Evolutionary conservation across 139 green algal species (phyloP), one percentile per base, ranked within the genome.

Genomic region (Volvox reticuliferus): DNA sequence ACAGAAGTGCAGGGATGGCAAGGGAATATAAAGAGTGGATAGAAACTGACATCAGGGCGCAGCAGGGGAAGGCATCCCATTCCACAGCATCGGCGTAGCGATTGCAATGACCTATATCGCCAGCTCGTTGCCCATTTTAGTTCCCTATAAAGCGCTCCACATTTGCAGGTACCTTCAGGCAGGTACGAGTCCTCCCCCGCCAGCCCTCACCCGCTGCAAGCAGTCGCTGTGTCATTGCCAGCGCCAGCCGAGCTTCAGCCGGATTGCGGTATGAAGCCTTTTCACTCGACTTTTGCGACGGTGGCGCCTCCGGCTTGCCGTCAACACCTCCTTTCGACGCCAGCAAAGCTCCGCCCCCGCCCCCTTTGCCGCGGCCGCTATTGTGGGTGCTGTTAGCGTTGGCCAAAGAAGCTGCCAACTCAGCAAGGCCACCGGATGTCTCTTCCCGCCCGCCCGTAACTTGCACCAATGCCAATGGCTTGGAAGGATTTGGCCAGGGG

Each of bases 251-350:
- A 1, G 96, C 96, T 92, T 99, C 96, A 1, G 68, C 79, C 44
- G 82, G 69, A 91, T 98, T 99, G 62, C 89, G 93, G 87, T 94
- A 96, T 24, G 93, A 97, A 17, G 78, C 33, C 24, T 68, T 69
- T 24, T 82, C 69, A 16, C 12, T 37, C 2, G 82, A 88, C 1
- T 9, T 55, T 55, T 26, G 37, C 32, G 32, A 24, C 17, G 32
- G 14, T 1, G 14, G 30, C 78, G 36, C 17, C 36, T 61, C 37
- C 9, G 9, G 24, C 36, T 50, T 86, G 20, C 85, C 89, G 79
- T 82, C 86, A 9, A 24, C 76, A 17, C 87, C 32, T 76, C 44
- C 44, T 55, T 55, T 55, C 44, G 44, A 9, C 44, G 44, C 44
- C 5, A 55, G 44, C 44, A 55, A 55, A 55, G 44, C 44, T 9